Evolutionary conservation across 2,329 filamentous ascomycete species (phyloP), one percentile per base, ranked within the genome.

Genomic region (Dothiorella sarmentorum): DNA sequence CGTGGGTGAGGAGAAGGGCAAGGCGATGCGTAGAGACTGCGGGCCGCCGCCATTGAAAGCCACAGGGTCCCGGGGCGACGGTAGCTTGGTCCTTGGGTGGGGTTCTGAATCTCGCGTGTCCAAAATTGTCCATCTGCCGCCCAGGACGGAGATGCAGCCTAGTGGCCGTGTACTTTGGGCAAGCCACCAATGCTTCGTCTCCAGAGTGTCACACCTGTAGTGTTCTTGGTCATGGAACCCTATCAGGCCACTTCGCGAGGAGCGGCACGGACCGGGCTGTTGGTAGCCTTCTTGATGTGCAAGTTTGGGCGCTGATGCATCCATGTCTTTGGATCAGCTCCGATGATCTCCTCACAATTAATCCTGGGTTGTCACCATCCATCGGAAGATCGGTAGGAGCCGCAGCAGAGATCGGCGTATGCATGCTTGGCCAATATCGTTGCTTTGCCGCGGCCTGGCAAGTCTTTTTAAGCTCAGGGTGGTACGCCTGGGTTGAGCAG

Each of bases 271-370:
- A 35, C 56, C 56, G 56, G 26, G 26, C 45, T 33, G 37, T 52
- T 43, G 56, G 56, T 49, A 56, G 43, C 56, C 56, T 31, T 35
- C 44, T 58, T 24, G 24, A 43, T 43, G 56, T 58, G 44, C 40
- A 43, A 26, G 44, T 43, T 52, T 58, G 56, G 56, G 56, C 56
- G 44, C 35, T 17, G 44, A 42, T 42, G 56, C 56, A 58, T 52
- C 45, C 56, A 58, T 52, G 45, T 58, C 26, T 58, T 29, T 51
- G 56, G 44, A 52, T 58, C 56, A 58, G 44, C 56, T 58, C 53
- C 44, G 56, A 58, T 52, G 35, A 43, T 43, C 37, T 49, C 37
- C 56, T 43, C 38, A 17, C 27, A n/a, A n/a, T n/a, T n/a, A n/a
- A 35, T 17, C 31, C 31, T 20, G 17, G 31, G 17, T 27, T 24